Percentiles rank a stretch among this genome's conserved stretches.
Evolutionary conservation across 2,329 filamentous ascomycete genomes (phyloP).

Genomic region (Botrytis sinoallii): DNA sequence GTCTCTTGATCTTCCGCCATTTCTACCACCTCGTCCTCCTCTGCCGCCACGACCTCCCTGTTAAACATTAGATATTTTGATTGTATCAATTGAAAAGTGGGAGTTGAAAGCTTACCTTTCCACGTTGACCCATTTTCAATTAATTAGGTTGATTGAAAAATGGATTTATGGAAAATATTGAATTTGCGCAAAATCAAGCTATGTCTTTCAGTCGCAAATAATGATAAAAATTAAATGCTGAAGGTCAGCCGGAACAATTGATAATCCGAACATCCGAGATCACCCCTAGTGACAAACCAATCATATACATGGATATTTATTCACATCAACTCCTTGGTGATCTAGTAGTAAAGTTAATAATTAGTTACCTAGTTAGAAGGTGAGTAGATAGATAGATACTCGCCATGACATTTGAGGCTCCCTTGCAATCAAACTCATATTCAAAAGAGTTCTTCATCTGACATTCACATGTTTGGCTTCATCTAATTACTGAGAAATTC

Average conservation of each 20-base stretch:
- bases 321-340: background rate
- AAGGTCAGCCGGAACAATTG: background rate
- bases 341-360: background rate
- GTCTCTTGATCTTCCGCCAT: slow-evolving; percentile 28
- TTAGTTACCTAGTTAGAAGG: background rate
- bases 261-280: background rate
- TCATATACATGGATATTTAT: background rate
- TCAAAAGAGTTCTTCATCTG: background rate
- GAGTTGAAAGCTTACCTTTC: slow-evolving; percentile 31
- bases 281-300: background rate
- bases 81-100: slow-evolving; percentile 7
- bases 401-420: accelerated
- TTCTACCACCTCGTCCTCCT: slow-evolving; percentile 29
- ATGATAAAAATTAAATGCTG: slow-evolving; percentile 14
- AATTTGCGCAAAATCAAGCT: slow-evolving; percentile 7
- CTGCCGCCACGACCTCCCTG: slow-evolving; percentile 27
- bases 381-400: background rate
- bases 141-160: background rate
- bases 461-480: background rate
- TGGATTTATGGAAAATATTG: background rate
- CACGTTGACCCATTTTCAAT: slow-evolving; percentile 34
- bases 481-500: background rate
- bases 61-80: slow-evolving; percentile 5
- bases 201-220: background rate
- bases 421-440: background rate